Base-by-base conservation (phyloP, 2,329 filamentous ascomycete genomes). In the Cladosporium sp. region DNA sequence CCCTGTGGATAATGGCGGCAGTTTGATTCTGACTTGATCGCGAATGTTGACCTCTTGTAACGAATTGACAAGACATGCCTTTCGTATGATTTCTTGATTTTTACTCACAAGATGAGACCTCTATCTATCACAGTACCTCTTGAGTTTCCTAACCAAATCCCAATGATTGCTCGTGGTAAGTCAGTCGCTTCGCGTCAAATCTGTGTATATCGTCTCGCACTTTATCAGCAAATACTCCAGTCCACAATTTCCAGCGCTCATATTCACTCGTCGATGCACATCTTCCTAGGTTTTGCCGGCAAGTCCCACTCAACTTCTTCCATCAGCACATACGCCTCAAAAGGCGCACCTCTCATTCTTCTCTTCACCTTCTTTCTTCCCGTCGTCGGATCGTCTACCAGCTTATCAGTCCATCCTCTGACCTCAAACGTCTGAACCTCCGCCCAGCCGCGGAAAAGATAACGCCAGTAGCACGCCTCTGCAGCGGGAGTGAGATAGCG, bases 241-340 rank as follows among this genome's bases (percentile, higher is more conserved):
- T 32, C 8, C 28, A 10, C 8, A 7, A 5, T 32, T 10, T 7
- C 28, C 28, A 2, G 13, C 15, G 15, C 42, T 25, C 13, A 8
- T 15, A 2, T 45, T 25, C 24, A 40, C 74, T 66, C 61, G 17
- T 64, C 63, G 56, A 66, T 61, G 40, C 65, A 67, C 7, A 67
- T 59, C 50, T 59, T 65, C 57, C 65, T 60, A 22, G 57, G 56
- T 37, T 65, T 62, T n/a, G 66, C 65, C 4, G 66, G 66, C 7
- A 69, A 55, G 20, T 61, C 56, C 67, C 67, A 69, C 37, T 68
- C 61, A 20, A 68, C 62, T 45, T 64, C 62, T 58, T 68, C 66
- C 67, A 67, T 68, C 25, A 69, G 64, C 17, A 63, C 67, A 60
- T 66, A 69, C n/a, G 62, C 58, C 57, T 69, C 67, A 37, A 66